A percentile compares a stretch with the other conserved stretches of the same genome.
Evolutionary conservation across 306 rosid genomes (phyloP).

Genomic region (Herpetospermum pedunculosum): DNA sequence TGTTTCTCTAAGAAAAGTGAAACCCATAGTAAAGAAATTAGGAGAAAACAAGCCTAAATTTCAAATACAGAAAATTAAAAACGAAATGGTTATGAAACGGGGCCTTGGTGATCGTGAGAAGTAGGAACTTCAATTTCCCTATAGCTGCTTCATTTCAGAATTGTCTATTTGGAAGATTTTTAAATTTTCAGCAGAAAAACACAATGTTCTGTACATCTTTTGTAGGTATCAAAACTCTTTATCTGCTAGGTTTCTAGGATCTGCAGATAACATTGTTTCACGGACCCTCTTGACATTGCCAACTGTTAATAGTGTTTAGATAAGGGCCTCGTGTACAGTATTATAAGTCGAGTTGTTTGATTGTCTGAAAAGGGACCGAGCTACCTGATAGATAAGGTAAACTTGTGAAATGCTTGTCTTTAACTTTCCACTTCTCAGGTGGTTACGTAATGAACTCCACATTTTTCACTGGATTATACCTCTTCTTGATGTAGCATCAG

Average conservation of each 20-base stretch:
- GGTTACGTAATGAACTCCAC: neutral
- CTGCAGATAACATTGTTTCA: neutral
- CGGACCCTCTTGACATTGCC: conserved; percentile 2
- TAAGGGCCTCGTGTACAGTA: neutral
- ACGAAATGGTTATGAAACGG: no score
- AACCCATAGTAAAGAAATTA: no score
- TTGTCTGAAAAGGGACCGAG: neutral
- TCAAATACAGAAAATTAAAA: no score
- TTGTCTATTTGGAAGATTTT: neutral
- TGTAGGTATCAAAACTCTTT: neutral
- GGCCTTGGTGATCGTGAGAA: neutral
- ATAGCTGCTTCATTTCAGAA: neutral
- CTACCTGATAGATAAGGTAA: conserved; percentile 4
- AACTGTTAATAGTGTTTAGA: neutral
- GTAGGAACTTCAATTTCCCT: neutral
- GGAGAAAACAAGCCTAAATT: no score
- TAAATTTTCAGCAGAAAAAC: neutral
- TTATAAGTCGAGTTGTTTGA: neutral
- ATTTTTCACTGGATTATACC: neutral
- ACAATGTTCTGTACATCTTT: conserved; percentile 6
- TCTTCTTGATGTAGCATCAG: neutral
- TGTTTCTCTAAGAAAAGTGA: no score
- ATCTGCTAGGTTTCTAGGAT: conserved; percentile 1
- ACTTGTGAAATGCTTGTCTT: conserved; percentile 1
- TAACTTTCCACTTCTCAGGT: neutral